phyloP scores from a whole-genome alignment of 1,284 basidiomycete species.

The Fomitiporia mediterranea region DNA sequence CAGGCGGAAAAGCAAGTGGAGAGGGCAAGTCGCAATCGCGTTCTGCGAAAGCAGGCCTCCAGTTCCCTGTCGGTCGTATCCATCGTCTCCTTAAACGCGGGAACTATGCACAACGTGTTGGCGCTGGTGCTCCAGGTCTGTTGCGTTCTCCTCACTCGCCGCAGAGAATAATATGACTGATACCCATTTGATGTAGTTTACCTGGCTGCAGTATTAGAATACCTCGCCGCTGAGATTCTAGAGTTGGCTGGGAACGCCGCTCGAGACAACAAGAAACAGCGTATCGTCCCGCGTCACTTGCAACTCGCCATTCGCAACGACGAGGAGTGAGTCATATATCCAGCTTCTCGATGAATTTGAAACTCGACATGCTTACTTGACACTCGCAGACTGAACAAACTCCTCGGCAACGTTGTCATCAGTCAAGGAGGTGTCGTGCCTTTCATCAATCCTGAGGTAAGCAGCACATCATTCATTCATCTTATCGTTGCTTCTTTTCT shows the following conservation, averaged over 20 bases:
- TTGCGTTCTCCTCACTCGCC: neutral
- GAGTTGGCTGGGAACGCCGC: conserved; percentile 84
- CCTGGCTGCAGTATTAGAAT: conserved; percentile 80
- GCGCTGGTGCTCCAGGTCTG: conserved; percentile 75
- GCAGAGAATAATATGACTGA: neutral
- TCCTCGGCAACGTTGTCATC: conserved; percentile 79
- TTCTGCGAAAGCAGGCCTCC: conserved; percentile 78
- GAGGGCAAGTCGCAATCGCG: conserved; percentile 62
- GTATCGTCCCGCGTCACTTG: conserved; percentile 83
- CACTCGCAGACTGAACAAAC: conserved; percentile 52
- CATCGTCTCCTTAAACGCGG: conserved; percentile 87
- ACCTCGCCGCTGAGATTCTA: conserved; percentile 85
- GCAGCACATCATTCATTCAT: conserved; percentile 16
- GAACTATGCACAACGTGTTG: conserved; percentile 80
- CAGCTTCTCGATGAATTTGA: neutral
- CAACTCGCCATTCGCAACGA: conserved; percentile 88
- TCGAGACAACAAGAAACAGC: conserved; percentile 80
- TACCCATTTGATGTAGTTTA: conserved; percentile 52
- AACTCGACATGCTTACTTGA: neutral
- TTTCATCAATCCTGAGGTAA: conserved; percentile 43
- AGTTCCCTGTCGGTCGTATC: conserved; percentile 90
- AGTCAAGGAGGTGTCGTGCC: conserved; percentile 88
- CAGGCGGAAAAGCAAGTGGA: conserved; percentile 51
- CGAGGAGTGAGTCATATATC: conserved; percentile 51
- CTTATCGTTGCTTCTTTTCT: neutral